Evolutionary conservation across 2,329 filamentous ascomycete genomes (phyloP).

Genomic region (Hypocrella siamensis): DNA sequence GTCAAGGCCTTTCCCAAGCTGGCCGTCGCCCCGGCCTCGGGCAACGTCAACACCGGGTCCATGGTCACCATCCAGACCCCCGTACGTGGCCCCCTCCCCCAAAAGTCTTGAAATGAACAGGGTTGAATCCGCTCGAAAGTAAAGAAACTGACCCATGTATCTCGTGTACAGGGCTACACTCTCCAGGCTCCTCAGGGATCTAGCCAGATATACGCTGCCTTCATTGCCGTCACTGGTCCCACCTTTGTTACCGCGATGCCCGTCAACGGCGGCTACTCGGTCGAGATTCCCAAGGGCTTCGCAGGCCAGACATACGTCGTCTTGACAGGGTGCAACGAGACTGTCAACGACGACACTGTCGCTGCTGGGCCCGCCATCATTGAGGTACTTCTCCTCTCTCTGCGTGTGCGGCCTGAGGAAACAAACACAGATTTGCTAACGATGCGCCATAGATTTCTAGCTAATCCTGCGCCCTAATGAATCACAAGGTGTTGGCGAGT

Average conservation of each 20-base stretch:
- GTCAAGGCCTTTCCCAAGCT: slow-evolving; percentile 44
- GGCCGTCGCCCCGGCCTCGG: slow-evolving; percentile 10
- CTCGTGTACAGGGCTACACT: slow-evolving; percentile 1
- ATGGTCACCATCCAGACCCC: slow-evolving; percentile 13
- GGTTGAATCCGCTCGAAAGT: too few species aligned
- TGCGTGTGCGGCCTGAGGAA: too few species aligned
- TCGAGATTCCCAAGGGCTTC: slow-evolving; percentile 7
- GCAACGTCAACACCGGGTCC: slow-evolving; percentile 8
- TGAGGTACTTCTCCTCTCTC: slow-evolving; percentile 9
- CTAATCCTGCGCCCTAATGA: too few species aligned
- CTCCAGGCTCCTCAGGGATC: slow-evolving; percentile 1
- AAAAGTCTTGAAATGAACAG: too few species aligned
- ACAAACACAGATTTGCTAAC: too few species aligned
- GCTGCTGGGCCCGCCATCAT: slow-evolving; percentile 18
- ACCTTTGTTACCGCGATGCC: slow-evolving; percentile 2
- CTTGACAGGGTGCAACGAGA: slow-evolving; percentile 16
- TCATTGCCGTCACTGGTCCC: slow-evolving; percentile 5
- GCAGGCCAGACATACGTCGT: slow-evolving; percentile 19
- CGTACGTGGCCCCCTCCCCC: slow-evolving; percentile 3
- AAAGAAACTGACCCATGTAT: neutral
- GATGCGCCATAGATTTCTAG: too few species aligned
- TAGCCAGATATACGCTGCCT: slow-evolving; percentile 2
- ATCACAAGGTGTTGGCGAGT: too few species aligned
- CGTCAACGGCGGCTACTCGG: slow-evolving; percentile 4
- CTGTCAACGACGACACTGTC: slow-evolving; percentile 16